Evolutionary conservation across 2,329 filamentous ascomycete genomes (phyloP), one percentile per base, ranked within the genome.

Genomic region (Akanthomyces uredinophilus): DNA sequence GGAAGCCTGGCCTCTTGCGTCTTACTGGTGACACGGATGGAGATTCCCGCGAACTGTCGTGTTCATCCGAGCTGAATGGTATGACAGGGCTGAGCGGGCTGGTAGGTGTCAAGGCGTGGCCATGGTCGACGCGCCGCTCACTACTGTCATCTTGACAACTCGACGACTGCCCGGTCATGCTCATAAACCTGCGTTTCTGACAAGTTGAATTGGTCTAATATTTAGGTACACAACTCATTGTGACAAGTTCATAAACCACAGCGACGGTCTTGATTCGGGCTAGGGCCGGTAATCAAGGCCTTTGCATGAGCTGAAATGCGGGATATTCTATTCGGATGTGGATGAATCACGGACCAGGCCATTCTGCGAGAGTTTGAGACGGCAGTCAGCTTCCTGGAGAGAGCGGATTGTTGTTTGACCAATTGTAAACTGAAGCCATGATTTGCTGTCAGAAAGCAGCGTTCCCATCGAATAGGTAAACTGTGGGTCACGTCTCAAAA

Each of bases 401-500:
- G 7, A 41, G 29, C 55, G 7, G 57, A n/a, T 24, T 35, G 49
- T 41, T 27, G 16, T 20, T 22, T 46, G 29, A 47, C 49, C 39
- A 54, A 39, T 46, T 44, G 14, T 10, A 43, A 16, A 22, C 18
- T 16, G 13, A 41, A 22, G 18, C 44, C 43, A 10, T 37, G 39
- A 49, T 46, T 60, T 60, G 58, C 46, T 50, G 58, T 53, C 58
- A 60, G 58, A 60, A 60, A 53, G 13, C 39, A 39, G 39, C 14
- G 5, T 24, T 16, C 22, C n/a, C 29, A 52, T 32, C 24, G 13
- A 22, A 54, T 20, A 54, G n/a, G 50, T 35, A n/a, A 53, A 47
- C 27, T 20, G 50, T 39, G 58, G 58, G 50, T 47, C 49, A 20
- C 7, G 6, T n/a, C 14, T 39, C 5, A 27, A 44, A 29, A 39